Evolutionary conservation across 1,139 yeast genomes (phyloP).

Genomic region (Hansenula sp.): DNA sequence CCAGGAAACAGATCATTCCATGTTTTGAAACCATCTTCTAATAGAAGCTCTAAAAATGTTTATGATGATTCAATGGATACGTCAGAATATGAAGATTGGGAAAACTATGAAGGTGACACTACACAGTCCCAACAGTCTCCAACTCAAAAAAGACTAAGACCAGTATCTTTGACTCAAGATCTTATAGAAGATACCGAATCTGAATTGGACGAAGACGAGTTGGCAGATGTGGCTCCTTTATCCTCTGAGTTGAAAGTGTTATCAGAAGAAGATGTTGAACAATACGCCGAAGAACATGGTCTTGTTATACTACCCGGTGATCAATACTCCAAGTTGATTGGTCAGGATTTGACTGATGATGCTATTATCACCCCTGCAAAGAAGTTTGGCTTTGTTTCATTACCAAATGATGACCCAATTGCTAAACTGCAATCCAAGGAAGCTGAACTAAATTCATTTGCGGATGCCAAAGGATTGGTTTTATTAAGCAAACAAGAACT

Average conservation of each 20-base stretch:
- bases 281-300: slow-evolving; percentile 46
- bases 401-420: slow-evolving; percentile 25
- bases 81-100: slow-evolving; percentile 28
- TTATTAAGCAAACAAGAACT: slow-evolving; percentile 29
- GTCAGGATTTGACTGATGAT: slow-evolving; percentile 21
- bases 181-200: slow-evolving; percentile 22
- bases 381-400: slow-evolving; percentile 22
- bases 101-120: slow-evolving; percentile 20
- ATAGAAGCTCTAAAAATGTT: slow-evolving; percentile 20
- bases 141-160: slow-evolving; percentile 13
- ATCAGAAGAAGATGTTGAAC: slow-evolving; percentile 37
- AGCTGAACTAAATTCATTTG: slow-evolving; percentile 3
- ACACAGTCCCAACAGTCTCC: slow-evolving; percentile 13
- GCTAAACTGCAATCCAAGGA: slow-evolving; percentile 9
- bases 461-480: slow-evolving; percentile 25
- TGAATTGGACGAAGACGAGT: slow-evolving; percentile 14
- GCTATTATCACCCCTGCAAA: slow-evolving; percentile 20
- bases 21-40: slow-evolving; percentile 15
- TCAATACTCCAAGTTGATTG: slow-evolving; percentile 29
- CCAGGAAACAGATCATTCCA: slow-evolving; percentile 14
- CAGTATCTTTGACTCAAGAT: slow-evolving; percentile 11
- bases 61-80: slow-evolving; percentile 17
- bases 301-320: slow-evolving; percentile 46
- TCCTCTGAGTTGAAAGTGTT: slow-evolving; percentile 22
- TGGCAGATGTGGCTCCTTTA: slow-evolving; percentile 15